Evolutionary conservation across 2,329 filamentous ascomycete genomes (phyloP), one percentile per base, ranked within the genome.

Genomic region (Juglanconis oblonga): DNA sequence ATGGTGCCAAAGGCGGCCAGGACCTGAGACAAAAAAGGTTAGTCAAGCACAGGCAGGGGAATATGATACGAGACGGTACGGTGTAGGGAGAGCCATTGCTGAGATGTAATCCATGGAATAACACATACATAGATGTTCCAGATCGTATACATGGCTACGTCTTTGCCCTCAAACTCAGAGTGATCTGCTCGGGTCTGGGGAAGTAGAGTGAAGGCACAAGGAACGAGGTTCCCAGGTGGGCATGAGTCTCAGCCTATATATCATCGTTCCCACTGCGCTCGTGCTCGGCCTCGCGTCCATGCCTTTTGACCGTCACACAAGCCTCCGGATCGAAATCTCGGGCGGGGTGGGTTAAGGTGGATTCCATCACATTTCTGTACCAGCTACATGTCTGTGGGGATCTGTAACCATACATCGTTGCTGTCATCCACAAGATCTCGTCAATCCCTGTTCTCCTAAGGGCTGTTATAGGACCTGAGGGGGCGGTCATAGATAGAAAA

Each of bases 1-100:
- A 80, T 45, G 6, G 35, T 52, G 58, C 61, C 61, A 48, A 57
- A 57, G 55, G 36, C 52, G 40, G 52, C 52, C 38, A 54, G 52
- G 14, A 54, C 40, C 52, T 54, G 24, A 24, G 13, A 45, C 9
- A 6, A 42, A 4, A n/a, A 44, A 5, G 5, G 24, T 24, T 24
- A 24, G 24, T 24, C 24, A 24, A 24, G 24, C 24, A 24, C 24
- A 24, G 24, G 24, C 24, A 24, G 24, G 24, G 24, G 24, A 24
- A 24, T 24, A 24, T 24, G 24, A 24, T 24, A 24, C 24, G 24
- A 24, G 24, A 24, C 24, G 24, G 24, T 24, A 24, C 24, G 24
- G 24, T 24, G 24, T 24, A 24, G 24, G 24, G 24, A 24, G 24
- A 24, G 24, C 24, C 24, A 24, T 24, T 24, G 24, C 24, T 24